phyloP scores from a whole-genome alignment of 2,329 filamentous ascomycete genomes.

The Talaromyces piceae region DNA sequence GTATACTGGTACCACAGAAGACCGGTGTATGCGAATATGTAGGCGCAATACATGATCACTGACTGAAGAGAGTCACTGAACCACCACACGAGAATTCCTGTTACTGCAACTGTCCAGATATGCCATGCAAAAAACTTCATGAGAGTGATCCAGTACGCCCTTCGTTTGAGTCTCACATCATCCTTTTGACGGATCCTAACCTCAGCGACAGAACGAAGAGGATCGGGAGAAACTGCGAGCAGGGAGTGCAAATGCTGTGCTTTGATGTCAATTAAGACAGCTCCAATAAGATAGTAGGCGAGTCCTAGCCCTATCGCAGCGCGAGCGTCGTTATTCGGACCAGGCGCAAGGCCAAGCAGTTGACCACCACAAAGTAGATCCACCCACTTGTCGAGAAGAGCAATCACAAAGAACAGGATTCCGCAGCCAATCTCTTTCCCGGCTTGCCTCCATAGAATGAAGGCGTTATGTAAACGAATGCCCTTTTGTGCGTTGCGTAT shows the following conservation, averaged over 20 bases:
- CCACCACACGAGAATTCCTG: constrained; percentile 45
- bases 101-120: constrained; percentile 46
- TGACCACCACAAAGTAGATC: constrained; percentile 40
- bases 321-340: constrained; percentile 31
- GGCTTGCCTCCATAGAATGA: constrained; percentile 52
- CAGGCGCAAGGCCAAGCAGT: constrained; percentile 32
- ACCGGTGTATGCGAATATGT: constrained; percentile 45
- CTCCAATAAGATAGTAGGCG: constrained; percentile 51
- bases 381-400: constrained; percentile 51
- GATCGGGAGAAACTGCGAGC: constrained; percentile 35
- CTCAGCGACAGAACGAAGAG: constrained; percentile 35
- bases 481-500: constrained; percentile 49
- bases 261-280: constrained; percentile 50
- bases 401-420: constrained; percentile 48
- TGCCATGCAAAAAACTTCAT: constrained; percentile 45
- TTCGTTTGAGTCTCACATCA: constrained; percentile 40
- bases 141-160: constrained; percentile 46
- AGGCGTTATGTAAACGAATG: constrained; percentile 49
- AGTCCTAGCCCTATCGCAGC: constrained; percentile 49
- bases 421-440: constrained; percentile 49
- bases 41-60: constrained; percentile 44
- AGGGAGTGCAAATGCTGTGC: constrained; percentile 44
- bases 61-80: constrained; percentile 39
- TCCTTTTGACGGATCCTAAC: constrained; percentile 40
- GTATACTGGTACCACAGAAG: constrained; percentile 49